Evolutionary conservation across 2,329 filamentous ascomycete species (phyloP).

Genomic region (Chaetomiaceae sp.): DNA sequence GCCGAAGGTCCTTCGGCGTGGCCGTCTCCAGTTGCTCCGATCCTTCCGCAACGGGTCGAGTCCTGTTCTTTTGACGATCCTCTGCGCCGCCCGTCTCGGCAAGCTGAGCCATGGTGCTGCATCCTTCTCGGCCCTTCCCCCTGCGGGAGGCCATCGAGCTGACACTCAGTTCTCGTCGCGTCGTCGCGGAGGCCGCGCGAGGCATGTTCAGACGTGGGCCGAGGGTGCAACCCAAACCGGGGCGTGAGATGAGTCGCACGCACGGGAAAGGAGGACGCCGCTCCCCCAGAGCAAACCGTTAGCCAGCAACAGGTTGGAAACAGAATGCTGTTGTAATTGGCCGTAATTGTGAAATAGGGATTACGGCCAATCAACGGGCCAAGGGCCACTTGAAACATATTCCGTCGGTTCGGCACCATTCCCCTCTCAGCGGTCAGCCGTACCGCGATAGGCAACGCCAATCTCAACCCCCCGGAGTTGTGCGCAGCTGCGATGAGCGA

Average conservation of each 20-base stretch:
- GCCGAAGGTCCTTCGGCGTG: neutral
- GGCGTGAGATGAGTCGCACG: slow-evolving; percentile 1
- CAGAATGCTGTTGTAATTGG: slow-evolving; percentile 11
- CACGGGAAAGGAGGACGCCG: neutral
- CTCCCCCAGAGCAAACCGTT: neutral
- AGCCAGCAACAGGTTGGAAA: slow-evolving; percentile 5
- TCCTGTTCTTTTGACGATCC: neutral
- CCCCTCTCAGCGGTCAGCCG: slow-evolving; percentile 13
- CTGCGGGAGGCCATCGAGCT: neutral
- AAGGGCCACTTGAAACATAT: neutral
- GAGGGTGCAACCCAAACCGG: neutral
- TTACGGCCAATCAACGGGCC: slow-evolving; percentile 12
- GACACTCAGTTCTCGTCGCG: neutral
- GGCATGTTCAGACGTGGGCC: no score
- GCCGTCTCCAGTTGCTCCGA: neutral
- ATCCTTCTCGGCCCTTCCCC: neutral
- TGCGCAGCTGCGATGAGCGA: slow-evolving; percentile 22
- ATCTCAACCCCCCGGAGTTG: slow-evolving; percentile 10
- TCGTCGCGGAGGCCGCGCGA: neutral
- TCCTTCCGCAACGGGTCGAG: neutral
- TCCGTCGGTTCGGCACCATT: slow-evolving; percentile 8
- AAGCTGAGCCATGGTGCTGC: slow-evolving; percentile 1
- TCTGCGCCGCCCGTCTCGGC: neutral
- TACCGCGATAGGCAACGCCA: slow-evolving; percentile 13
- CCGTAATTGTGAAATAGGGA: slow-evolving; percentile 5